Evolutionary conservation across 192 early-diverging fungal species (phyloP), one percentile per base, ranked within the genome.

Genomic region (Rhizophagus clarus): DNA sequence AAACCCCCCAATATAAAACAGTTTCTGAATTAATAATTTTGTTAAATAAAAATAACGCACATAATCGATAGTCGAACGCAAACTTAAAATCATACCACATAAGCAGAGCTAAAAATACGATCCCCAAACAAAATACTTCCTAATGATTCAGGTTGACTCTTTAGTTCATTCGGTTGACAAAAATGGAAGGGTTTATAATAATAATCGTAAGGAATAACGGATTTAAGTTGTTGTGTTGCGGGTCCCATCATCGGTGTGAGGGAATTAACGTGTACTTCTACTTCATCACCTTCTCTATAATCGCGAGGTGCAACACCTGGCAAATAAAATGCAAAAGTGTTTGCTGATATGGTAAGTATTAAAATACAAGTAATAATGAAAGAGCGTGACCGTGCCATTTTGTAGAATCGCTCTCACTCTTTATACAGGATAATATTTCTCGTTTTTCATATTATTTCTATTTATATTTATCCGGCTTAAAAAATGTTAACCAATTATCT

Each of bases 41-140:
- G 3, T 0, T 40, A 40, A 40, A 6, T 10, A 31, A 7, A 69
- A 7, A 70, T 2, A 0, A 22, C n/a, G 37, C 22, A 22, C 20
- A 34, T 22, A n/a, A 37, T 40, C 8, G n/a, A 37, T 37, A 22
- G 17, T 24, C 9, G 34, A 3, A 32, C 7, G 14, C 6, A 66
- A 20, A 31, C 15, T 8, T 70, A n/a, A 12, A 31, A 9, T 49
- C 64, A 82, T 84, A 97, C 90, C 86, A 95, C 82, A 79, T 95
- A 95, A 4, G 87, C 88, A 4, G 96, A 97, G 69, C 86, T 90
- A 74, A 91, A 96, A 80, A 99, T 93, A 42, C 97, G 90, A 79
- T 99, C 97, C 9, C 97, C 97, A 93, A 99, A 99, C 40, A 99
- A 84, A 61, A 99, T 97, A 79, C 91, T 93, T 45, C 97, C 97